Evolutionary conservation across 2,329 filamentous ascomycete species (phyloP), one percentile per base, ranked within the genome.

Genomic region (Diaporthe citriasiana): DNA sequence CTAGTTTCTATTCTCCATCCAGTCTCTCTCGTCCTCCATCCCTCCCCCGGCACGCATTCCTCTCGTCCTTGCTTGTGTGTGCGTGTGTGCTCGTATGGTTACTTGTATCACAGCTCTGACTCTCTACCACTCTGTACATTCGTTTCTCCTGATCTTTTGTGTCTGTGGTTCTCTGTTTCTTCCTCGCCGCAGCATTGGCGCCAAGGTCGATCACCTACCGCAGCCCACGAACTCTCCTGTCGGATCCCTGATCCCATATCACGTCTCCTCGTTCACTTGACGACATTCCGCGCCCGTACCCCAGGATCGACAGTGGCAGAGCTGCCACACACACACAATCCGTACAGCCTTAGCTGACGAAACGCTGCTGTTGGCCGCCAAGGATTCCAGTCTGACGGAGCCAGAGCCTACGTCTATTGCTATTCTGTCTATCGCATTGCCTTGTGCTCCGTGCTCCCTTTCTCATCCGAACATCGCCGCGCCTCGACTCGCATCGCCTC

Each of bases 311-410:
- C 69, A 71, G 55, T 57, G 42, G 51, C 55, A 60, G 69, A 59
- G 55, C 69, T 40, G 42, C 42, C 53, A 45, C 68, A 71, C 45
- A 71, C 45, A 30, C 38, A 50, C 53, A 40, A n/a, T 22, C 27
- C 33, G 69, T 38, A 57, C 69, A 45, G 69, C 69, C 55, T 38
- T 38, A 55, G 55, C 69, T 71, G 42, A 71, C 69, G 69, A 60
- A 60, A 60, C 30, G 17, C 51, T 71, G 56, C 33, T 68, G 63
- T n/a, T 68, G 63, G 25, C 50, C 25, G 35, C 70, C 59, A 63
- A 71, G 56, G 56, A 63, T 38, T 42, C 33, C 51, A 47, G 47
- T 53, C 56, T 71, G 25, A 63, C 56, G 9, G 9, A n/a, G 19
- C 40, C 42, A n/a, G n/a, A n/a, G n/a, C n/a, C n/a, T 12, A 17